Percentiles rank a stretch among this genome's conserved stretches.
Evolutionary conservation across 2,329 filamentous ascomycete species (phyloP).

Genomic region (Blumeria hordei): DNA sequence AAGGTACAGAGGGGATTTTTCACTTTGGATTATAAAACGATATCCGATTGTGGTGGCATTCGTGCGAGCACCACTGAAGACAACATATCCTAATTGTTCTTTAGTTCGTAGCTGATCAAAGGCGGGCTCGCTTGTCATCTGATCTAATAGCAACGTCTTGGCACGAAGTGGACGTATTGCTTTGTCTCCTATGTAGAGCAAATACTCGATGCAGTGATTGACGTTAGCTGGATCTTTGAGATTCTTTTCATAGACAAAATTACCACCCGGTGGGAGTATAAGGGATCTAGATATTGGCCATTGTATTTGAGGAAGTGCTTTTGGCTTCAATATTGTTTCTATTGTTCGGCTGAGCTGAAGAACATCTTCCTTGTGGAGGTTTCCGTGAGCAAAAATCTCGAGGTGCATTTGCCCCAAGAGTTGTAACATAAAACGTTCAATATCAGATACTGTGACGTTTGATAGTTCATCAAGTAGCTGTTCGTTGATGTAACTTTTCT

Average conservation of each 20-base stretch:
- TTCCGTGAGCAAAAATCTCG: constrained; percentile 74
- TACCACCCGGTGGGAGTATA: constrained; percentile 53
- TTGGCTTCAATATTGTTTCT: constrained; percentile 52
- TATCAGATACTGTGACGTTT: constrained; percentile 46
- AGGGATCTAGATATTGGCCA: constrained; percentile 60
- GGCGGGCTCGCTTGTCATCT: constrained; percentile 77
- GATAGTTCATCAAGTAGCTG: constrained; percentile 58
- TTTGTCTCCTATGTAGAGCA: constrained; percentile 44
- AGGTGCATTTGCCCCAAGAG: constrained; percentile 66
- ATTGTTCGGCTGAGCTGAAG: constrained; percentile 65
- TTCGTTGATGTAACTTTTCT: constrained; percentile 56
- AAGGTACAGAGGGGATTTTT: constrained; percentile 60
- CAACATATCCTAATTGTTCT: constrained; percentile 91
- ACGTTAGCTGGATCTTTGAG: constrained; percentile 75
- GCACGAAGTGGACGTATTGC: constrained; percentile 47
- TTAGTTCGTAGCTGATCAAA: constrained; percentile 93
- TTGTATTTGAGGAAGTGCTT: constrained; percentile 48
- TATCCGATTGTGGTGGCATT: constrained; percentile 64
- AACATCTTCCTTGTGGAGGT: constrained; percentile 83
- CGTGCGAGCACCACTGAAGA: constrained; percentile 55
- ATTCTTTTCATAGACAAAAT: constrained; percentile 59
- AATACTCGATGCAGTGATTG: constrained; percentile 66
- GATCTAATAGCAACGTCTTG: constrained; percentile 58
- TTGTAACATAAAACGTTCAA: constrained; percentile 56
- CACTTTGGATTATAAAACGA: constrained; percentile 80